phyloP scores from a whole-genome alignment of 1,284 basidiomycete genomes.

The Malassezia sympodialis region DNA sequence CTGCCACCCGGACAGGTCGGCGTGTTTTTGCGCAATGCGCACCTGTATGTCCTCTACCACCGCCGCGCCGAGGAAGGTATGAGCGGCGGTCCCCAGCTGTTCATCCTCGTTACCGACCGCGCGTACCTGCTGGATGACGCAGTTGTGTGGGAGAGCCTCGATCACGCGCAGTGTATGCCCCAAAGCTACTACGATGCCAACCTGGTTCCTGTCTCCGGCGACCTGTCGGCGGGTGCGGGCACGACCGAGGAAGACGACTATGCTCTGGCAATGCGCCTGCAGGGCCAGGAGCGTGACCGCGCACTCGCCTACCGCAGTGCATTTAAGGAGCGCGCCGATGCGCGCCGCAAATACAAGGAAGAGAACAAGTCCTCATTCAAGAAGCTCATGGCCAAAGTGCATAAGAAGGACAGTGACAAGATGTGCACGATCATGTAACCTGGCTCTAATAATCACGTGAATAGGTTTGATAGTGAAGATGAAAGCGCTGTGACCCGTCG shows the following conservation, averaged over 20 bases:
- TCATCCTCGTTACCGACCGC: slow-evolving; percentile 70
- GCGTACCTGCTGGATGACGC: slow-evolving; percentile 65
- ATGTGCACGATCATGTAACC: slow-evolving; percentile 5
- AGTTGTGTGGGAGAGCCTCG: slow-evolving; percentile 75
- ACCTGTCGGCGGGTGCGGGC: neutral
- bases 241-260: slow-evolving; percentile 9
- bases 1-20: slow-evolving; percentile 53
- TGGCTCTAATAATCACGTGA: neutral
- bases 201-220: neutral
- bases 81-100: slow-evolving; percentile 51
- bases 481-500: neutral
- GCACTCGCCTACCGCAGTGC: slow-evolving; percentile 11
- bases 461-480: neutral
- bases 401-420: slow-evolving; percentile 1
- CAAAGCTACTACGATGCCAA: slow-evolving; percentile 9
- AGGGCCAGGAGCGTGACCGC: slow-evolving; percentile 15
- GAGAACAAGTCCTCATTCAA: neutral
- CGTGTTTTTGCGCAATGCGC: slow-evolving; percentile 77
- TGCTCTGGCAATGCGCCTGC: slow-evolving; percentile 10
- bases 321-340: neutral
- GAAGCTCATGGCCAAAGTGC: slow-evolving; percentile 8
- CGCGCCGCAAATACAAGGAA: neutral
- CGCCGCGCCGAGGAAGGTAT: slow-evolving; percentile 22
- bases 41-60: slow-evolving; percentile 69
- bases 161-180: slow-evolving; percentile 66